Conservation (phyloP, 2,329 filamentous ascomycete genomes). For the Pyricularia sp. region DNA sequence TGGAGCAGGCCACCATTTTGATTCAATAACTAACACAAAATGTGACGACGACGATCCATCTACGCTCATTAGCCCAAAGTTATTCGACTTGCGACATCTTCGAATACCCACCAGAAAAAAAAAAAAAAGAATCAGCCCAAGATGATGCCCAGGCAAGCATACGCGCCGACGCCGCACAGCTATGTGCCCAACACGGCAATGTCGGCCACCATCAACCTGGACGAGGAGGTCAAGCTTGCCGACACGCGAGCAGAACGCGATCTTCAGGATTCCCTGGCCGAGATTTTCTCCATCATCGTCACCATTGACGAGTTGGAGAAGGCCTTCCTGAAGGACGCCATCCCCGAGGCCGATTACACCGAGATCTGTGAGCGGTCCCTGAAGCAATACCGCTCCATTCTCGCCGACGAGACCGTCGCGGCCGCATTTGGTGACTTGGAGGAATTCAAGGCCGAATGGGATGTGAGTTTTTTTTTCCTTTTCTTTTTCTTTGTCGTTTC, state of each 20-base stretch:
- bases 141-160: slow-evolving; percentile 53
- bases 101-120: neutral
- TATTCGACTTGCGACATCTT: neutral
- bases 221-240: slow-evolving; percentile 92
- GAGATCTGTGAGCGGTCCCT: slow-evolving; percentile 88
- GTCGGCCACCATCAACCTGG: slow-evolving; percentile 82
- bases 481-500: neutral
- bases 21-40: neutral
- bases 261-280: slow-evolving; percentile 86
- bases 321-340: slow-evolving; percentile 90
- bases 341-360: slow-evolving; percentile 84
- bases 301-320: slow-evolving; percentile 93
- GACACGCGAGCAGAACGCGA: slow-evolving; percentile 81
- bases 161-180: slow-evolving; percentile 81
- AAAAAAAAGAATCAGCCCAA: slow-evolving; percentile 10
- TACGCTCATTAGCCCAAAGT: neutral
- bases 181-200: slow-evolving; percentile 77
- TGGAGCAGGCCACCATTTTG: neutral
- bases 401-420: slow-evolving; percentile 85
- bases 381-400: slow-evolving; percentile 92
- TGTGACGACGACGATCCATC: neutral
- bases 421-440: slow-evolving; percentile 78
- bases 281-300: slow-evolving; percentile 94
- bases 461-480: slow-evolving; percentile 42
- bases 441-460: slow-evolving; percentile 83